phyloP scores from a whole-genome alignment of 169 alveolate genomes.

The Cystoisospora suis region DNA sequence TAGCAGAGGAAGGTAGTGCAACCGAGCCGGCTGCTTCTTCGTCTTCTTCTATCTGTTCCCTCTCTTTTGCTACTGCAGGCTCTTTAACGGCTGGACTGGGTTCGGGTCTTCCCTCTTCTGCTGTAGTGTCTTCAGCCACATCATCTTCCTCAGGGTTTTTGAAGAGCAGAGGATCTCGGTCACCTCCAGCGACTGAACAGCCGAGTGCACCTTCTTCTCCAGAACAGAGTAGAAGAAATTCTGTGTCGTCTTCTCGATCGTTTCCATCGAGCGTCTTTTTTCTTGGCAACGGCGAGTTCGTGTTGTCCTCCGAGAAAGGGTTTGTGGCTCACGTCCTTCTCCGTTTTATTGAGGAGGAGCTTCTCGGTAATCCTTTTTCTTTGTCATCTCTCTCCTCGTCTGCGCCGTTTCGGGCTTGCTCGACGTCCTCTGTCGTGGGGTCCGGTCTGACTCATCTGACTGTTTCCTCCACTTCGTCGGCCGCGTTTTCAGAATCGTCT shows the following conservation, averaged over 20 bases:
- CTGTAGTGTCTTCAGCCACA: no score
- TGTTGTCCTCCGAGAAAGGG: slow-evolving; percentile 1
- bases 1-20: background rate
- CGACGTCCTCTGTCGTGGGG: background rate
- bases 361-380: background rate
- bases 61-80: no score
- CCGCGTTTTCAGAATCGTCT: background rate
- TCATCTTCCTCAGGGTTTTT: background rate
- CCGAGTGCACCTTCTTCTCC: background rate
- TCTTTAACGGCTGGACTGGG: no score
- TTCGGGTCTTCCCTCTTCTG: no score
- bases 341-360: slow-evolving; percentile 1
- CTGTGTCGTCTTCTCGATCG: background rate
- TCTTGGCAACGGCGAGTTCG: background rate
- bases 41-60: no score
- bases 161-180: background rate
- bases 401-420: background rate
- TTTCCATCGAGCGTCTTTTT: background rate
- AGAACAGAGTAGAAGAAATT: background rate
- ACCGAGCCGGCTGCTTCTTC: background rate
- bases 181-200: background rate
- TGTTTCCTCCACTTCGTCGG: background rate
- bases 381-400: background rate
- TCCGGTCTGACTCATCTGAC: background rate
- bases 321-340: background rate